Evolutionary conservation across 2,329 filamentous ascomycete genomes (phyloP), one percentile per base, ranked within the genome.

Genomic region (Neoscytalidium dimidiatum): DNA sequence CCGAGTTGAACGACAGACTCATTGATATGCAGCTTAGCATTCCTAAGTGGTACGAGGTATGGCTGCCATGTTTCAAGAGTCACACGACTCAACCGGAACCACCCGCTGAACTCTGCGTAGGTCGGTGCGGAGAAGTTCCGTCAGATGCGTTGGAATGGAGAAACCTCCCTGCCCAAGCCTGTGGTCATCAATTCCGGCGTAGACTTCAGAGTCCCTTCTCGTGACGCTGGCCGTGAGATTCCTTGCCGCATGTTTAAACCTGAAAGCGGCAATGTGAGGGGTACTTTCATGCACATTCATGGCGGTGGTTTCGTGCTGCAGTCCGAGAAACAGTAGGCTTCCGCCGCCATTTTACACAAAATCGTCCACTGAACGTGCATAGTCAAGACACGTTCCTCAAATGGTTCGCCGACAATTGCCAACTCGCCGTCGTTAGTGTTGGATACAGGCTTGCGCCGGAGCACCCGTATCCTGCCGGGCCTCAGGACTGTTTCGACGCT

Each of bases 371-470:
- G 29, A 58, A 19, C 51, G 35, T 6, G 31, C 21, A 28, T 23
- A 80, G 80, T 63, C 81, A 83, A 67, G 84, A 86, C 69, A 66
- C 73, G 0, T 77, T 81, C 35, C 75, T 88, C 11, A 79, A 83
- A 62, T 77, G 77, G 67, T 81, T 84, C 72, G 84, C 85, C 52
- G 79, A 86, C 67, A 72, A 75, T 29, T 80, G 77, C 52, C 75
- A 82, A 41, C 65, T 86, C 2, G 81, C 81, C 0, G 81, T 84
- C 17, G 72, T 88, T 13, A 85, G 82, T 0, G 80, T 88, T 6
- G 86, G 85, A 1, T 89, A 89, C 71, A 79, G 86, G 29, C 80
- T 86, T 19, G 85, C 86, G 0, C 87, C 87, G 0, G 86, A 89
- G 70, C 66, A 87, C 68, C 84, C 85, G 0, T 88, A 81, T 71